Percentiles rank a stretch among this genome's conserved stretches.
Evolutionary conservation across 2,329 filamentous ascomycete genomes (phyloP).

Genomic region (Hirsutella minnesotensis): DNA sequence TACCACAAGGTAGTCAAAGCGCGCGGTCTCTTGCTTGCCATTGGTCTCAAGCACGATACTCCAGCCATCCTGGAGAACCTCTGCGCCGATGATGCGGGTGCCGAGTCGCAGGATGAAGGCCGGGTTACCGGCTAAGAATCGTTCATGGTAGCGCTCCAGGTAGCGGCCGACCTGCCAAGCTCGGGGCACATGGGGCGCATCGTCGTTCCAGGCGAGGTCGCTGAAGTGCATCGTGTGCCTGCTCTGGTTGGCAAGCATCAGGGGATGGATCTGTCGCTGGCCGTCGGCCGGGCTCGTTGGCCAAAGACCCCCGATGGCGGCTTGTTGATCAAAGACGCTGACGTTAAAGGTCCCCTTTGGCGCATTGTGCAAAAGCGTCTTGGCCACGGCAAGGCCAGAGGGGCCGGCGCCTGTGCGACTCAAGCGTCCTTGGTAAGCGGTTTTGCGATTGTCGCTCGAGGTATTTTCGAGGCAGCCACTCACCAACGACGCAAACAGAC

Average conservation of each 20-base stretch:
- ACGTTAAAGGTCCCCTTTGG: slow-evolving; percentile 48
- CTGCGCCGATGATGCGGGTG: slow-evolving; percentile 30
- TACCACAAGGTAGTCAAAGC: slow-evolving; percentile 61
- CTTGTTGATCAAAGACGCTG: slow-evolving; percentile 55
- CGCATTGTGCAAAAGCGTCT: slow-evolving; percentile 54
- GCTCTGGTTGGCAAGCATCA: slow-evolving; percentile 65
- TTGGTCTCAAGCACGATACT: slow-evolving; percentile 23
- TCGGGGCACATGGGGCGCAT: slow-evolving; percentile 53
- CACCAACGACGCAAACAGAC: slow-evolving; percentile 29
- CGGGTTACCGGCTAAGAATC: slow-evolving; percentile 9
- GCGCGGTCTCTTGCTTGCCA: slow-evolving; percentile 26
- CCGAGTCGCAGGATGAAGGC: slow-evolving; percentile 36
- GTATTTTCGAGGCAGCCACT: slow-evolving; percentile 2
- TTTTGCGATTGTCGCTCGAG: neutral
- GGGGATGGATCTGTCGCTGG: slow-evolving; percentile 46
- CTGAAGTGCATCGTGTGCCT: slow-evolving; percentile 62
- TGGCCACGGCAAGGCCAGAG: slow-evolving; percentile 57
- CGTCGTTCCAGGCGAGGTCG: slow-evolving; percentile 58
- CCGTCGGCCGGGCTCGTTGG: slow-evolving; percentile 37
- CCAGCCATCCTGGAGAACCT: slow-evolving; percentile 29
- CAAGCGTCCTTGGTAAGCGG: slow-evolving; percentile 1
- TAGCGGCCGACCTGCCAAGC: slow-evolving; percentile 71
- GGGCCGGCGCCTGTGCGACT: slow-evolving; percentile 48
- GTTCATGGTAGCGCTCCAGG: slow-evolving; percentile 40
- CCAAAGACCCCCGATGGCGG: slow-evolving; percentile 69